These are phyloP conservation scores for Eutypa lata DNA, from an alignment of 2,329 filamentous ascomycete species.

Conservation along the genomic window DNA sequence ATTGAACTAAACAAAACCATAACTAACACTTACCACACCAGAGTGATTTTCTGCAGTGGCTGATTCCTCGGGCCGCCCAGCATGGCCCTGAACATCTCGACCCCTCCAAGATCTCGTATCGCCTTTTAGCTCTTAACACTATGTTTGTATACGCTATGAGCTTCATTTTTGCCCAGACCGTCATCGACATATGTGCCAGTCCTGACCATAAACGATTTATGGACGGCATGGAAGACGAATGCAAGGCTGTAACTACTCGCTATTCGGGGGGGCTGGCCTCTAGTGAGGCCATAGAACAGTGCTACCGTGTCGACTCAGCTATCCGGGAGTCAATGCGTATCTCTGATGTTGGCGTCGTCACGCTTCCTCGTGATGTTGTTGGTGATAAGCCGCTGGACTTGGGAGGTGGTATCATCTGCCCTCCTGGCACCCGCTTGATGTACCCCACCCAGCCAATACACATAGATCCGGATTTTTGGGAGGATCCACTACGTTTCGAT, in stretches of 20 bases:
- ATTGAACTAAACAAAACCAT: not conserved
- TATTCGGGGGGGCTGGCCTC: not conserved
- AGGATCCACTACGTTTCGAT: conserved; percentile 2
- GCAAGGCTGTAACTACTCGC: not conserved
- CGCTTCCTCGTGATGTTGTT: conserved; percentile 1
- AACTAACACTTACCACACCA: not conserved
- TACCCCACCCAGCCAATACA: conserved; percentile 7
- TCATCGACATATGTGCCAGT: conserved; percentile 3
- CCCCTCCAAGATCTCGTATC: not conserved
- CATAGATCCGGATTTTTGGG: conserved; percentile 1
- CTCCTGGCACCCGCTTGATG: not conserved
- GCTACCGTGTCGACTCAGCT: conserved; percentile 5
- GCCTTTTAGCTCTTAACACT: conserved; percentile 2
- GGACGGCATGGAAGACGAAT: not conserved
- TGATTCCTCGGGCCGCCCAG: conserved; percentile 1
- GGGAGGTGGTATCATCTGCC: not conserved
- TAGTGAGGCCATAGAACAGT: not conserved
- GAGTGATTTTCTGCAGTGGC: conserved; percentile 5
- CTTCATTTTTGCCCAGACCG: conserved; percentile 3
- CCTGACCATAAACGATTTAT: not conserved
- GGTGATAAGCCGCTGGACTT: not conserved
- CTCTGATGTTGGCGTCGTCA: not conserved
- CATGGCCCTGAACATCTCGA: conserved; percentile 2
- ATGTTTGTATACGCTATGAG: conserved; percentile 3
- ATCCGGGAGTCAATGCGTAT: conserved; percentile 6